These are phyloP conservation scores for Euphrasia confusa DNA, from an alignment of 257 asterid species.

Conservation along the genomic window DNA sequence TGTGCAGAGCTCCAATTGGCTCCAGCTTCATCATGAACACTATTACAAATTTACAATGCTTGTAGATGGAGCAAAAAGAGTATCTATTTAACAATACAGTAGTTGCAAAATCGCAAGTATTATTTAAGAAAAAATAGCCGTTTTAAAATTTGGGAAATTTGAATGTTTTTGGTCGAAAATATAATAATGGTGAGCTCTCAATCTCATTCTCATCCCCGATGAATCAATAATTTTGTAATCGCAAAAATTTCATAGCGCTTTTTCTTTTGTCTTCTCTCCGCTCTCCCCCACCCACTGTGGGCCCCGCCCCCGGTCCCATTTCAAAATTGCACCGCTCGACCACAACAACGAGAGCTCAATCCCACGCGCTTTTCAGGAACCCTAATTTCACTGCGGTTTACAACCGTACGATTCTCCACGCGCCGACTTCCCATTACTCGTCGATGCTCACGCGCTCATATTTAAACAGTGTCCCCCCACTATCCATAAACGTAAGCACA, in stretches of 20 bases:
- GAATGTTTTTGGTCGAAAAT: neutral
- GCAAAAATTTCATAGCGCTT: constrained; percentile 20
- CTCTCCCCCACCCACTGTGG: constrained; percentile 25
- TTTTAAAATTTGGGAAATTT: neutral
- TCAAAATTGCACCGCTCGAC: constrained; percentile 47
- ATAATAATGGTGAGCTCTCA: neutral
- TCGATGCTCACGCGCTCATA: constrained; percentile 20
- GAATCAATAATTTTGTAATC: constrained; percentile 28
- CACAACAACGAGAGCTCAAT: constrained; percentile 18
- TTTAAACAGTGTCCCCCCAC: neutral
- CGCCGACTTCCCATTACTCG: neutral
- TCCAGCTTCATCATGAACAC: no score
- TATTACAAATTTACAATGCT: no score
- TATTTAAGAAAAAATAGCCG: constrained; percentile 7
- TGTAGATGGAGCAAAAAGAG: no score
- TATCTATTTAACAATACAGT: no score
- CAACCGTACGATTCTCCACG: constrained; percentile 17
- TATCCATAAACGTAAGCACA: constrained; percentile 28
- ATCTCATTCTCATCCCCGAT: neutral
- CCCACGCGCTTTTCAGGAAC: constrained; percentile 23
- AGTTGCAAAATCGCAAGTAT: no score
- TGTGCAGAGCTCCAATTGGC: no score
- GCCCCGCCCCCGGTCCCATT: constrained; percentile 27
- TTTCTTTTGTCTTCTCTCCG: constrained; percentile 21
- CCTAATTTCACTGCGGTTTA: neutral